Base-by-base conservation (phyloP, 768 basidiomycete genomes). In the Sarcomyxa edulis region DNA sequence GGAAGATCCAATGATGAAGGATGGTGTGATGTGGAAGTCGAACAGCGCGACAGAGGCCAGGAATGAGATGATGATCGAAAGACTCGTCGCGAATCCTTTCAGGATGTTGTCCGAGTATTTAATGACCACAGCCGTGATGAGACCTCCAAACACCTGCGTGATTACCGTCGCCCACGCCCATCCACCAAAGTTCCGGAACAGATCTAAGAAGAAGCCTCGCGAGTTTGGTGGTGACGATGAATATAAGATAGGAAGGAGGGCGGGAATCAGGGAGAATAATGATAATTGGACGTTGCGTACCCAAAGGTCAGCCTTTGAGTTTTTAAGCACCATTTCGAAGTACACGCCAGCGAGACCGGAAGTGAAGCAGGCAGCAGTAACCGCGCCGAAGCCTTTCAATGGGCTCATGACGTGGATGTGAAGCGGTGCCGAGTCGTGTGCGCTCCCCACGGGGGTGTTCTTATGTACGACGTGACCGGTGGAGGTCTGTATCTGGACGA, bases 131-230 rank as follows among this genome's bases (percentile, higher is more conserved):
- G 96, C 95, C 4, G 95, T 98, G 45, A 97, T 61, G 31, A 98
- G 69, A 1, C 96, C 95, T 20, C 96, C 96, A 42, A 94, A 73
- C 25, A 96, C 94, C 61, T 98, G 93, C 19, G 81, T 81, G 16
- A 65, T 56, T 19, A 99, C 93, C 1, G 93, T 95, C 14, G 89
- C 88, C 84, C 93, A 93, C 0, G 96, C 96, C 93, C 93, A 99
- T 2, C 66, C 65, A 14, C 88, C 90, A 58, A 98, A 99, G 61
- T 97, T 81, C 44, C 73, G 72, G 62, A 98, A 87, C 24, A 93
- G 61, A 51, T 71, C 70, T 38, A 49, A 45, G 39, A 89, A 46
- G 59, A 81, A 61, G 35, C 72, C 69, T 37, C 60, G 57, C n/a
- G 74, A 66, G 34, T 58, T 53, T 25, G 64, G 59, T 23, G 66